Conservation (phyloP, 768 basidiomycete species). For the Suillus occidentalis region DNA sequence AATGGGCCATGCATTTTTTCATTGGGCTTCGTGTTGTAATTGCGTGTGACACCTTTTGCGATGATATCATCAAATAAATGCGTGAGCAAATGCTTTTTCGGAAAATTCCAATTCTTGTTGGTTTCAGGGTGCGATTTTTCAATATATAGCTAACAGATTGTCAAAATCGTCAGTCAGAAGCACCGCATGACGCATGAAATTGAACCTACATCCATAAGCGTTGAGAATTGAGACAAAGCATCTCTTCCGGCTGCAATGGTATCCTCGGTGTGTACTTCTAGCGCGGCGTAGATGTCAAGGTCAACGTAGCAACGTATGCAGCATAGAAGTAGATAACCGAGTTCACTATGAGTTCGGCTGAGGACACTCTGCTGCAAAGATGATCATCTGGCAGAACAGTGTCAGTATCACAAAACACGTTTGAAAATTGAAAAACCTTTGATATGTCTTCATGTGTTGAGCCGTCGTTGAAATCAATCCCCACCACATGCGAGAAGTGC, state of each 20-base stretch:
- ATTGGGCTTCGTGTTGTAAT: neutral
- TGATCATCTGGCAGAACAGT: neutral
- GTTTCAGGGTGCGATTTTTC: neutral
- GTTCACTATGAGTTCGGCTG: neutral
- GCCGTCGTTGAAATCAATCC: neutral
- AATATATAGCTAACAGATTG: neutral
- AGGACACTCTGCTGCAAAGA: neutral
- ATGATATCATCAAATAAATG: neutral
- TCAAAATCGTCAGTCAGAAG: neutral
- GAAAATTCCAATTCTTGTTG: neutral
- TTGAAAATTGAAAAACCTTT: neutral
- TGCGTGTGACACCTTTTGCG: neutral
- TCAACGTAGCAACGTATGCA: neutral
- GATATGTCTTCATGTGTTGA: neutral
- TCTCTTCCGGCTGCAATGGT: neutral
- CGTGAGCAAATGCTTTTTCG: neutral
- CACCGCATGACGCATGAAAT: neutral
- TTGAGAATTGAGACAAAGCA: neutral
- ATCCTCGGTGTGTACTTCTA: neutral
- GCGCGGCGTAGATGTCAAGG: neutral
- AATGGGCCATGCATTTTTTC: neutral
- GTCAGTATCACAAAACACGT: neutral
- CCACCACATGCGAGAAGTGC: neutral
- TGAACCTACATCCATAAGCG: neutral
- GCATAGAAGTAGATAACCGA: neutral